These are phyloP conservation scores for Colletotrichum sp. DNA, from an alignment of 2,329 filamentous ascomycete species.

Conservation along the genomic window DNA sequence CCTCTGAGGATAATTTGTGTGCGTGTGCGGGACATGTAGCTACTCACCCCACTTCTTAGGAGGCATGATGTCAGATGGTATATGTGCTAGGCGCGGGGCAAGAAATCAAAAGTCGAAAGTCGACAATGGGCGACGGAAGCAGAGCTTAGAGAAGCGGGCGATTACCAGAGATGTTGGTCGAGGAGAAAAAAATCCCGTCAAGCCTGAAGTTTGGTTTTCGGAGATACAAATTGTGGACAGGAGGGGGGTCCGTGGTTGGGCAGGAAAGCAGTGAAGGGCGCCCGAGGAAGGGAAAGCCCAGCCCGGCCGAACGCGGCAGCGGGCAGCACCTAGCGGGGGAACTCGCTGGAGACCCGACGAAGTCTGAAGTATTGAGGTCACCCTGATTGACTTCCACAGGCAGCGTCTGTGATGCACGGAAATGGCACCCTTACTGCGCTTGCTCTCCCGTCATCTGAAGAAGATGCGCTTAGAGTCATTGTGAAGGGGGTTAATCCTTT, in stretches of 20 bases:
- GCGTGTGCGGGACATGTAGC: constrained; percentile 17
- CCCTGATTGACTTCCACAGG: neutral
- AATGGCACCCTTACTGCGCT: neutral
- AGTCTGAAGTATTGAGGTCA: neutral
- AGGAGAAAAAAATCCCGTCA: neutral
- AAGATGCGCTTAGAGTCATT: neutral
- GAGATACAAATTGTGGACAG: constrained; percentile 16
- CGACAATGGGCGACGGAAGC: neutral
- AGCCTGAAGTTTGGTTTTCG: neutral
- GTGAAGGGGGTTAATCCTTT: neutral
- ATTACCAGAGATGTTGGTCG: neutral
- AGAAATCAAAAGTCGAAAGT: neutral
- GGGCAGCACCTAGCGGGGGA: constrained; percentile 3
- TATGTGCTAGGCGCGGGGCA: neutral
- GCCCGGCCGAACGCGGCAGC: constrained; percentile 11
- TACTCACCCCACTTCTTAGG: constrained; percentile 49
- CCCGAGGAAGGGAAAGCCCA: constrained; percentile 11
- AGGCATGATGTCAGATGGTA: constrained; percentile 43
- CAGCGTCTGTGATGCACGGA: neutral
- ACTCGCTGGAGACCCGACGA: neutral
- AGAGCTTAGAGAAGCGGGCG: neutral
- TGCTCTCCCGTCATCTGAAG: neutral
- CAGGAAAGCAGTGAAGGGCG: constrained; percentile 8
- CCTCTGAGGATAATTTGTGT: constrained; percentile 11
- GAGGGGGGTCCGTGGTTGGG: constrained; percentile 18